Base-by-base conservation (phyloP, 2,329 filamentous ascomycete genomes). In the Hypoxylon sp. region DNA sequence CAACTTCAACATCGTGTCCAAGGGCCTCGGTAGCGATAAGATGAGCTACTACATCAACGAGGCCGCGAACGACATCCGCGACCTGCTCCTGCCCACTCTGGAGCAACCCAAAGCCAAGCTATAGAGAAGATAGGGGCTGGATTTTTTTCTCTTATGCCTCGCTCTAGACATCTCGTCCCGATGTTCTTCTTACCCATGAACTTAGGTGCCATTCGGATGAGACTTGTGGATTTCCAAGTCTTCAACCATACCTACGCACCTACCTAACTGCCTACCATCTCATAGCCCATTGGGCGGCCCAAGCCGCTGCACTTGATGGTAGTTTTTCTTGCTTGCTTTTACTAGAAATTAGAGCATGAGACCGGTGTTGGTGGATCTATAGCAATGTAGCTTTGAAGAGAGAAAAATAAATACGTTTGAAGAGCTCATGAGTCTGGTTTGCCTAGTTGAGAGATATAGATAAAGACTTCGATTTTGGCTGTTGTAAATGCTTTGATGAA, bases 41-140 rank as follows among this genome's bases (percentile, higher is more conserved):
- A 97, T 99, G 95, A 96, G 92, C 80, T 92, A 95, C 85, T 99
- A 93, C 81, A 84, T 99, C 71, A 96, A 93, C 75, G 96, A 99
- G 81, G 95, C 96, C 0, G 96, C 95, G 1, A 87, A 89, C 66
- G 96, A 99, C 70, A 89, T 99, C 78, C 87, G 94, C 70, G 94
- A 97, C 72, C 80, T 99, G 56, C 87, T 99, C 78, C 81, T 92
- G 75, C 91, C 93, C 20, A 93, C 92, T 48, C 80, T 97, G 45
- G 89, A 95, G 79, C 78, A 87, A 16, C 87, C 91, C 71, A 97
- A 97, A 86, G 88, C 95, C 24, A 97, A 97, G 86, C 81, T 97
- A 78, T 97, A 93, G 76, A 18, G 11, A 32, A 18, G 11, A 9
- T 18, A 20, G 18, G 32, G 32, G 12, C 18, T 4, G 18, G 11